Conservation (phyloP, 2,329 filamentous ascomycete genomes). For the Pseudocercospora eumusae region DNA sequence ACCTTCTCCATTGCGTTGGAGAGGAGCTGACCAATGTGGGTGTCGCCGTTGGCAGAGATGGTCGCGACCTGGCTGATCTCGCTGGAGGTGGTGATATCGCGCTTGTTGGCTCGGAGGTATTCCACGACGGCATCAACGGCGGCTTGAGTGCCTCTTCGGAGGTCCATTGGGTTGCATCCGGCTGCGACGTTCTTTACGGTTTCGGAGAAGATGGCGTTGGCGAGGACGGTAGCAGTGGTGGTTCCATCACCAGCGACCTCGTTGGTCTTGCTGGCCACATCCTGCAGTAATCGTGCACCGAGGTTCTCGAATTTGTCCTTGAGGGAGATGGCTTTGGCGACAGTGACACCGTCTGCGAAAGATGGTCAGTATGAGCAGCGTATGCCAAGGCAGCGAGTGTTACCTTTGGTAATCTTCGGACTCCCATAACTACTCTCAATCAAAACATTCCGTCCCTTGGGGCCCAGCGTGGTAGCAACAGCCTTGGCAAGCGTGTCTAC, state of each 20-base stretch:
- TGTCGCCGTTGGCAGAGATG: constrained; percentile 96
- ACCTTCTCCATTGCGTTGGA: constrained; percentile 99
- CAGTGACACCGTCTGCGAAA: constrained; percentile 53
- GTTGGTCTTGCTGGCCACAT: constrained; percentile 99
- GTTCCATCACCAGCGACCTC: constrained; percentile 98
- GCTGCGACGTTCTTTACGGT: constrained; percentile 99
- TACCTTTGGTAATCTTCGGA: constrained; percentile 99
- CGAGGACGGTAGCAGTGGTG: constrained; percentile 95
- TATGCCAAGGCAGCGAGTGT: neutral
- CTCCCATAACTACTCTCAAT: constrained; percentile 99
- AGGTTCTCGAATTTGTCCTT: constrained; percentile 99
- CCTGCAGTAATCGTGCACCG: constrained; percentile 91
- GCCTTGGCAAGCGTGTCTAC: constrained; percentile 96
- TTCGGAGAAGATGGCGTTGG: constrained; percentile 98
- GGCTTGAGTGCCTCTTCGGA: constrained; percentile 94
- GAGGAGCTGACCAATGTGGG: constrained; percentile 91
- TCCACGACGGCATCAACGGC: constrained; percentile 93
- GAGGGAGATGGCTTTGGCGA: constrained; percentile 77
- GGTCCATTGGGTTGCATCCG: constrained; percentile 99
- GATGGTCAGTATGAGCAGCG: constrained; percentile 20
- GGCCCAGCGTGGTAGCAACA: constrained; percentile 92
- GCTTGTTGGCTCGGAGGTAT: constrained; percentile 93
- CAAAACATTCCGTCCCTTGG: constrained; percentile 96
- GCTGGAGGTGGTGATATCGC: constrained; percentile 94
- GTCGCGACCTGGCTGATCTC: constrained; percentile 98